Base-by-base conservation (phyloP, 257 asterid species). In the Galeopsis tetrahit region DNA sequence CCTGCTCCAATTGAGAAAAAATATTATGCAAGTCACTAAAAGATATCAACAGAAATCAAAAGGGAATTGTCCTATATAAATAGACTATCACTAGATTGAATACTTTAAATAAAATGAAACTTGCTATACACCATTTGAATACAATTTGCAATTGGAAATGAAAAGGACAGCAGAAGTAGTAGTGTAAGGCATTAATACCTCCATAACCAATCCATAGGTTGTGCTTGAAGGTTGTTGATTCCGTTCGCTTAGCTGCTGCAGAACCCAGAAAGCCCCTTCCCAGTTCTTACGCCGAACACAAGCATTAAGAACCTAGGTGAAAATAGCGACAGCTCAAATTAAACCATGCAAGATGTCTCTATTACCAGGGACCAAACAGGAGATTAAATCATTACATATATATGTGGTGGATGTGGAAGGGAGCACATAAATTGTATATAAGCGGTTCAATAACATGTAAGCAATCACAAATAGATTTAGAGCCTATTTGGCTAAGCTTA, bases 211-310 rank as follows among this genome's bases (percentile, higher is more conserved):
- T 75, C 97, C 99, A 82, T 94, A 88, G 15, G 97, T 91, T 72
- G 95, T 80, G 83, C 88, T 76, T 34, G 93, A 85, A 49, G 96
- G 97, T 69, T 81, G 86, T 70, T 78, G 87, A 63, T 84, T 82
- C 68, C 78, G 82, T 78, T 82, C 71, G 70, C 85, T 83, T 75
- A 94, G 80, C 79, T 91, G 96, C 68, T 94, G 97, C 68, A 94
- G 82, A 76, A 94, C 99, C 99, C 97, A 94, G 80, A 94, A 91
- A 17, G 99, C 99, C 21, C 97, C 99, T 87, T 94, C 97, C 97
- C 96, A 91, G 35, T 84, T 91, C 79, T 91, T 60, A 69, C 96
- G 89, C 61, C 78, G 83, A 63, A 82, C 97, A 81, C 99, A 94
- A 28, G 97, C 99, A 85, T 89, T 94, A 62, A 91, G 86, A 56